Percentiles rank a stretch among this genome's conserved stretches.
phyloP scores from a whole-genome alignment of 2,329 filamentous ascomycete genomes.

The Claviceps sorghi region DNA sequence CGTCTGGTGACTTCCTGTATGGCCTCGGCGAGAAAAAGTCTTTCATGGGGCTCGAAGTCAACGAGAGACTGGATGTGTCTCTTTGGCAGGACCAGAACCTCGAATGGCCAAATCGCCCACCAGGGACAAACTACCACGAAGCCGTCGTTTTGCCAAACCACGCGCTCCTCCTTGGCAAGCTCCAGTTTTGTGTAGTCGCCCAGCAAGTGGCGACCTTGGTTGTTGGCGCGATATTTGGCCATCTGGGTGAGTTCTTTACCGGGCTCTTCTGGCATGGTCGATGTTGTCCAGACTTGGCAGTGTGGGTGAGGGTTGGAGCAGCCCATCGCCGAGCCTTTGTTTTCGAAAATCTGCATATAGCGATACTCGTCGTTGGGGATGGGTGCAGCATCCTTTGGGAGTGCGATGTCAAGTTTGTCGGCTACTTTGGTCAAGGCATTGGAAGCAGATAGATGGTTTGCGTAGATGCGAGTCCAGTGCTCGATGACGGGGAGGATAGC shows the following conservation, averaged over 20 bases:
- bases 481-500: conserved; percentile 74
- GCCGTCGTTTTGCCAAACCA: conserved; percentile 73
- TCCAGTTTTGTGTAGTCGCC: conserved; percentile 80
- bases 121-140: conserved; percentile 89
- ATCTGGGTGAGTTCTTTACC: conserved; percentile 64
- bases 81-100: conserved; percentile 79
- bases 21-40: conserved; percentile 60
- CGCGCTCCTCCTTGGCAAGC: conserved; percentile 63
- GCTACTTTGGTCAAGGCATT: conserved; percentile 42
- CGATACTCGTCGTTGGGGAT: conserved; percentile 61
- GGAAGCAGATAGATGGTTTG: conserved; percentile 58
- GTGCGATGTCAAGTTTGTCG: conserved; percentile 24
- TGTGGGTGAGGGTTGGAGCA: conserved; percentile 98
- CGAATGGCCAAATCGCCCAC: conserved; percentile 97
- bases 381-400: conserved; percentile 22
- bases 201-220: conserved; percentile 62
- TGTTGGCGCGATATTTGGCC: conserved; percentile 59
- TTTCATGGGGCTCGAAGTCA: conserved; percentile 61
- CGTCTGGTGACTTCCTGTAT: conserved; percentile 78
- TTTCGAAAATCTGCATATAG: conserved; percentile 99
- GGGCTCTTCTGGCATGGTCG: conserved; percentile 78
- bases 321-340: conserved; percentile 95
- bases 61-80: conserved; percentile 72
- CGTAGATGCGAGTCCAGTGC: conserved; percentile 86
- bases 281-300: conserved; percentile 93